Conservation (phyloP, 306 rosid species). For the Quercus robur region DNA sequence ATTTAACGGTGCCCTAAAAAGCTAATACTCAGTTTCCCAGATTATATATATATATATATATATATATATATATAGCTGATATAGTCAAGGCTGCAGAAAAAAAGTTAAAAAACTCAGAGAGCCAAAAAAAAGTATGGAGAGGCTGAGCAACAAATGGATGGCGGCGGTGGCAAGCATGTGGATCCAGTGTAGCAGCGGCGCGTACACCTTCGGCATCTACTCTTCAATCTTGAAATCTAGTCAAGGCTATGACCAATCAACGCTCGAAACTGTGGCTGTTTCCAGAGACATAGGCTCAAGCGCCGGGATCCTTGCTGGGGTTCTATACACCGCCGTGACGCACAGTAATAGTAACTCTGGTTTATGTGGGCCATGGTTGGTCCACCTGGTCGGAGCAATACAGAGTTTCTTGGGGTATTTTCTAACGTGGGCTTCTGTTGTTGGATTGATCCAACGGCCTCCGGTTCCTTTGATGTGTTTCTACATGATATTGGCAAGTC, state of each 20-base stretch:
- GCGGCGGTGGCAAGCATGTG: conserved; percentile 62
- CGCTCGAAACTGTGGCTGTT: conserved; percentile 86
- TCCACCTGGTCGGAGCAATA: conserved; percentile 48
- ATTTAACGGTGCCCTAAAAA: no score
- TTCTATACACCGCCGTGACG: conserved; percentile 66
- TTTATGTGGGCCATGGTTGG: conserved; percentile 68
- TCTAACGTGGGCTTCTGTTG: conserved; percentile 73
- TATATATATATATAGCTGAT: no score
- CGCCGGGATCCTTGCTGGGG: conserved; percentile 71
- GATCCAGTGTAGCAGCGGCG: conserved; percentile 79
- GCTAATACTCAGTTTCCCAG: no score
- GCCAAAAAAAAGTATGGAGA: no score
- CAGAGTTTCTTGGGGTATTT: conserved; percentile 62
- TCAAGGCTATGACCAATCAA: conserved; percentile 76
- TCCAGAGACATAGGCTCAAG: conserved; percentile 85
- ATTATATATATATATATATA: no score
- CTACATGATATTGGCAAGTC: conserved; percentile 43
- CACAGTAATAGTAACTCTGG: background rate
- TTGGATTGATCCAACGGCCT: conserved; percentile 54
- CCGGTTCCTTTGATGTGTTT: conserved; percentile 67
- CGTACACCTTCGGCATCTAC: conserved; percentile 83
- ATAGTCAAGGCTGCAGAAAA: no score
- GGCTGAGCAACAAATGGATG: conserved; percentile 47
- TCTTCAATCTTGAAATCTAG: conserved; percentile 65
- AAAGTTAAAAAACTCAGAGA: no score